Conservation (phyloP, 2,329 filamentous ascomycete genomes). For the Fusarium sp. region DNA sequence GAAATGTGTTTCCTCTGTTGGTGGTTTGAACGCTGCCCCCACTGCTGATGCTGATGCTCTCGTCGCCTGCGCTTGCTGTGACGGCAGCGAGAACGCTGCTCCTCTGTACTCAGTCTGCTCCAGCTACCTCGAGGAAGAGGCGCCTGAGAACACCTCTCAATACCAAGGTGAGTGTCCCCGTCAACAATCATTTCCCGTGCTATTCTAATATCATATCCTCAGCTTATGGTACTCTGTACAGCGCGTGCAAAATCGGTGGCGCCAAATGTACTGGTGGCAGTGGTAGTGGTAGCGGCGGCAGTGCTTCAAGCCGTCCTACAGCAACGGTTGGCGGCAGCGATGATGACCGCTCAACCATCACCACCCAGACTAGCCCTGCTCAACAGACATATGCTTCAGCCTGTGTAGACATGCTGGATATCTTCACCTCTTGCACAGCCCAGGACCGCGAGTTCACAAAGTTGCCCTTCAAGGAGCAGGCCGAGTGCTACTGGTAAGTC, state of each 20-base stretch:
- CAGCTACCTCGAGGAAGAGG: conserved; percentile 43
- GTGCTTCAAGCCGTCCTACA: conserved; percentile 7
- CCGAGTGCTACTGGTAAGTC: conserved; percentile 50
- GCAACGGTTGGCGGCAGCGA: conserved; percentile 6
- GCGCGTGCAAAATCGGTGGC: conserved; percentile 32
- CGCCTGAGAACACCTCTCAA: conserved; percentile 34
- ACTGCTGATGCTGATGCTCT: conserved; percentile 42
- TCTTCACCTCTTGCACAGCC: conserved; percentile 45
- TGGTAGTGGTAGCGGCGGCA: not conserved
- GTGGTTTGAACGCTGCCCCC: conserved; percentile 39
- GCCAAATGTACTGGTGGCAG: conserved; percentile 20
- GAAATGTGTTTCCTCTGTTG: conserved; percentile 39
- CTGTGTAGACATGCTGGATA: conserved; percentile 44
- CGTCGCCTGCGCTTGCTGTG: conserved; percentile 48
- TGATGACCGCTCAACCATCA: conserved; percentile 22
- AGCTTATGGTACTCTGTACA: conserved; percentile 47
- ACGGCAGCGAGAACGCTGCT: conserved; percentile 35
- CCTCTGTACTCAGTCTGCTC: conserved; percentile 47
- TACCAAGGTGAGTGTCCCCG: conserved; percentile 40
- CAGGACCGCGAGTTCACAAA: conserved; percentile 42
- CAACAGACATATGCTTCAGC: conserved; percentile 39
- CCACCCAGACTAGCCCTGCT: conserved; percentile 15
- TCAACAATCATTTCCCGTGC: not conserved
- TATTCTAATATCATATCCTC: conserved; percentile 15
- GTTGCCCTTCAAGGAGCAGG: conserved; percentile 44